Evolutionary conservation across 2,329 filamentous ascomycete genomes (phyloP).

Genomic region (Stagonosporopsis rhizophila): DNA sequence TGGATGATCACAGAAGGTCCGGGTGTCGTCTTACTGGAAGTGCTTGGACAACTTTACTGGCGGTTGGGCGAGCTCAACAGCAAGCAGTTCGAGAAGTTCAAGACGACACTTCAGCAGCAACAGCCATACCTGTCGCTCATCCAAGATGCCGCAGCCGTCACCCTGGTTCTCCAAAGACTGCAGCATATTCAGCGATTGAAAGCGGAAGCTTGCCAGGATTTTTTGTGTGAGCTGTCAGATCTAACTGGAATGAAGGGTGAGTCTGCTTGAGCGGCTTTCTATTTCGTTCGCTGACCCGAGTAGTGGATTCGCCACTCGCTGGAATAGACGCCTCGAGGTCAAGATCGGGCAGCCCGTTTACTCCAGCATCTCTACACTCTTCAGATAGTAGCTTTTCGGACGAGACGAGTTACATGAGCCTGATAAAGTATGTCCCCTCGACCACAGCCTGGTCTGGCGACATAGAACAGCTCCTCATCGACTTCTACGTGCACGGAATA

Average conservation of each 20-base stretch:
- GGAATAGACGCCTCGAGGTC: slow-evolving; percentile 34
- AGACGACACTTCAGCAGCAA: slow-evolving; percentile 36
- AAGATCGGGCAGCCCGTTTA: slow-evolving; percentile 37
- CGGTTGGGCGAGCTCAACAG: slow-evolving; percentile 46
- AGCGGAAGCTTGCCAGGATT: slow-evolving; percentile 45
- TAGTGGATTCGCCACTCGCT: slow-evolving; percentile 38
- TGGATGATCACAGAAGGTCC: slow-evolving; percentile 47
- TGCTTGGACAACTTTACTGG: slow-evolving; percentile 47
- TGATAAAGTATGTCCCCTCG: slow-evolving; percentile 42
- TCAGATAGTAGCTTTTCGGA: slow-evolving; percentile 35
- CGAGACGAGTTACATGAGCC: slow-evolving; percentile 31
- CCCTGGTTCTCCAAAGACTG: slow-evolving; percentile 42
- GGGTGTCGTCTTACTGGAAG: slow-evolving; percentile 42
- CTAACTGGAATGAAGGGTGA: slow-evolving; percentile 39
- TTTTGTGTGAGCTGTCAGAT: slow-evolving; percentile 44
- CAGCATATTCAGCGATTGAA: slow-evolving; percentile 43
- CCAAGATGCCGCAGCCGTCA: slow-evolving; percentile 33
- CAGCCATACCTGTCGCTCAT: slow-evolving; percentile 38
- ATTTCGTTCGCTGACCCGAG: slow-evolving; percentile 17
- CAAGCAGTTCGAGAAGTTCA: slow-evolving; percentile 48
- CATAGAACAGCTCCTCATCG: slow-evolving; percentile 39
- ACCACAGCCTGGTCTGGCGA: slow-evolving; percentile 28
- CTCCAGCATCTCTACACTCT: slow-evolving; percentile 34
- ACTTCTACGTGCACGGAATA: slow-evolving; percentile 43
- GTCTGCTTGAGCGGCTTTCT: neutral